Base-by-base conservation (phyloP, 495 filamentous ascomycete species). In the Glarea lozoyensis region DNA sequence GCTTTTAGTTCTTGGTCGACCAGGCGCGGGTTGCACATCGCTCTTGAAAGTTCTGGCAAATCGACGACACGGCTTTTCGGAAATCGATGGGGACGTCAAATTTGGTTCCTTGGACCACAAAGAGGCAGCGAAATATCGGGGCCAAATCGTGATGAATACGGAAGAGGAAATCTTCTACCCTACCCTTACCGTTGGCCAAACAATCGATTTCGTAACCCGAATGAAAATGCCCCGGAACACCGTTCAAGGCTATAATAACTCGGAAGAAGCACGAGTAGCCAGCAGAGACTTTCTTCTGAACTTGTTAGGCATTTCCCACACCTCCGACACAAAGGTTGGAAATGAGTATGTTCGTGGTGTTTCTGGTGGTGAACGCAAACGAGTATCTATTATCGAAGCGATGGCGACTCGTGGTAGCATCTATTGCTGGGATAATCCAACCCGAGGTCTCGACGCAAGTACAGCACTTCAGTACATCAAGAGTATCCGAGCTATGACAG, bases 141-240 rank as follows among this genome's bases (percentile, higher is more conserved):
- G 84, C 25, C 84, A 94, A 58, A 81, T 89, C 52, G 85, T 81
- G 54, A 88, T 88, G 59, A 88, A 88, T 52, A 73, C 72, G 10
- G 86, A 92, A 60, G 85, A 92, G 42, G 87, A 93, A 48, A 69
- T 78, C 34, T 86, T 90, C 59, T 78, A 90, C 54, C 81, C 87
- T 2, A 68, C 71, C 6, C 62, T 94, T 25, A 92, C 81, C 2
- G 86, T 94, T 2, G 64, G 80, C 69, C 49, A 56, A 31, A 93
- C 87, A 0, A 64, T 92, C 37, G 77, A 76, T n/a, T 93, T 94
- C 56, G n/a, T n/a, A n/a, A 81, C 86, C 0, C 65, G 90, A 7
- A 78, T 82, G 55, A 89, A 81, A 67, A 88, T 88, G 65, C 86
- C 82, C n/a, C 82, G 76, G 60, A 86, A 82, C 62, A 66, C 72